These are phyloP conservation scores for Dryas alaskensis DNA, from an alignment of 306 rosid species.

Conservation along the genomic window DNA sequence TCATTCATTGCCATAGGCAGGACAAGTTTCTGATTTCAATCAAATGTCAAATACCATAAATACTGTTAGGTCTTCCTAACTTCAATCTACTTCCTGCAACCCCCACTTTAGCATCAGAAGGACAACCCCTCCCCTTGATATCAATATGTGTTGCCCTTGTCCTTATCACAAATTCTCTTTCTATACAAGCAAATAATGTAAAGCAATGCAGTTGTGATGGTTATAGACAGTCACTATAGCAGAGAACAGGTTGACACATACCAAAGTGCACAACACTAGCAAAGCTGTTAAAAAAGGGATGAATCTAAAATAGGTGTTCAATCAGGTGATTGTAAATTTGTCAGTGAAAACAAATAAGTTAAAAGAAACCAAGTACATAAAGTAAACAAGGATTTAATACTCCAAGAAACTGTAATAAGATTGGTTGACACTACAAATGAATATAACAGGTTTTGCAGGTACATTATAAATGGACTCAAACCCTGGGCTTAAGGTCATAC, in stretches of 20 bases:
- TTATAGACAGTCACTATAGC: background rate
- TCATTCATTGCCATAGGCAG: background rate
- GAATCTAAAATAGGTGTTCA: background rate
- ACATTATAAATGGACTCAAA: background rate
- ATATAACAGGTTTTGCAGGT: background rate
- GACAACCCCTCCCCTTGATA: background rate
- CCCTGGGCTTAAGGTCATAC: background rate
- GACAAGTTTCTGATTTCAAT: background rate
- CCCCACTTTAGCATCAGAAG: background rate
- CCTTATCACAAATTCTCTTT: background rate
- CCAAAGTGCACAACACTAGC: background rate
- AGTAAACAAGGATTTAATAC: slow-evolving; percentile 1
- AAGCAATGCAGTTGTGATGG: background rate
- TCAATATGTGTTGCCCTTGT: background rate
- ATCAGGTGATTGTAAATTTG: background rate
- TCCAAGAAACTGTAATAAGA: background rate
- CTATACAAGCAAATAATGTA: background rate
- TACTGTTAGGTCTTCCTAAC: background rate
- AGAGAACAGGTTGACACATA: background rate
- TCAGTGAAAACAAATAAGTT: background rate
- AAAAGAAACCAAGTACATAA: background rate
- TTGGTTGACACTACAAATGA: background rate
- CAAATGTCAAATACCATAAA: background rate
- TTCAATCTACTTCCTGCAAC: background rate
- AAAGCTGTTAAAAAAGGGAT: background rate